A percentile compares a stretch with the other conserved stretches of the same genome.
These are phyloP conservation scores for Golubevia sp. DNA, from an alignment of 1,284 basidiomycete species.

Conservation along the genomic window DNA sequence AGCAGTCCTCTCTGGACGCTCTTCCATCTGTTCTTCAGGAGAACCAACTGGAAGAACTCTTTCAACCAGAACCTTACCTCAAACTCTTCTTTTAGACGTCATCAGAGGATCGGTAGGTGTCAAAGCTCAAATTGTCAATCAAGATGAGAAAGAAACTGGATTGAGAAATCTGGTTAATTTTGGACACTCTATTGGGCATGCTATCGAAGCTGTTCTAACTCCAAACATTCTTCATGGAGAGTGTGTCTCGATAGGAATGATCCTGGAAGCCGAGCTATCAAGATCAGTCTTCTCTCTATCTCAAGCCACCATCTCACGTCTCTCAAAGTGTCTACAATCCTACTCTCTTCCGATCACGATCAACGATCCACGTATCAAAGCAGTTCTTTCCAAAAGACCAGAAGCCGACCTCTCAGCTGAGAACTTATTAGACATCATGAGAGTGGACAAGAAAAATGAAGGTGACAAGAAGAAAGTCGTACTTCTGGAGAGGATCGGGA, in stretches of 20 bases:
- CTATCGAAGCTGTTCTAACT: conserved; percentile 59
- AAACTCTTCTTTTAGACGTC: conserved; percentile 57
- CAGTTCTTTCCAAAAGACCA: neutral
- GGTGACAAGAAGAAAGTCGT: conserved; percentile 89
- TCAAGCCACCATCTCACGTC: conserved; percentile 52
- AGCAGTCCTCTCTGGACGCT: conserved; percentile 45
- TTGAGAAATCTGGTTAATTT: conserved; percentile 61
- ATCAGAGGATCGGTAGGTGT: conserved; percentile 59
- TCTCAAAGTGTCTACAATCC: conserved; percentile 46
- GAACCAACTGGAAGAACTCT: conserved; percentile 37
- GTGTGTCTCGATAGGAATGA: conserved; percentile 59
- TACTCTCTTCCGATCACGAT: conserved; percentile 55
- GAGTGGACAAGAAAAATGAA: conserved; percentile 97
- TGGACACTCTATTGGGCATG: conserved; percentile 59
- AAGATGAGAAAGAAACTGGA: conserved; percentile 60
- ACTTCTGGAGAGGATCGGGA: conserved; percentile 84
- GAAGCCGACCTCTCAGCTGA: conserved; percentile 80
- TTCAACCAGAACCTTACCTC: conserved; percentile 42
- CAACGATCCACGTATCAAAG: conserved; percentile 40
- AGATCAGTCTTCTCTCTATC: conserved; percentile 48
- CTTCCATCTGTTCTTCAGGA: conserved; percentile 22
- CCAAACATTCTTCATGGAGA: conserved; percentile 59
- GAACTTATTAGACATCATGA: conserved; percentile 83
- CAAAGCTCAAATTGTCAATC: conserved; percentile 59
- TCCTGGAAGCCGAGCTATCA: conserved; percentile 57